phyloP scores from a whole-genome alignment of 2,329 filamentous ascomycete genomes.

The Sordariomycetes sp. region DNA sequence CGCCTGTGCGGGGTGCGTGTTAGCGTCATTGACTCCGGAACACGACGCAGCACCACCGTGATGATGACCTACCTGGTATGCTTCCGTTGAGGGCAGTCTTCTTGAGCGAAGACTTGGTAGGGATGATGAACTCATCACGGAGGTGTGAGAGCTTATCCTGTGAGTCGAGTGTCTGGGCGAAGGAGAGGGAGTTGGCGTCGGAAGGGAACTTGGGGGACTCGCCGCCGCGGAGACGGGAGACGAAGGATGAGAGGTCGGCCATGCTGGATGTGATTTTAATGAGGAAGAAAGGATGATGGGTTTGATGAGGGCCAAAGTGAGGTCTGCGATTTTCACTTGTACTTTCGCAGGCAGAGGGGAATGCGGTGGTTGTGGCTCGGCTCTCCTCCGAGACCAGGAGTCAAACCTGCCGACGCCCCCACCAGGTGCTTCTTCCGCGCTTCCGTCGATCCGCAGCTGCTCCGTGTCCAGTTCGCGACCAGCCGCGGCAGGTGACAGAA shows the following conservation, averaged over 20 bases:
- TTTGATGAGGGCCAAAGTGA: slow-evolving; percentile 1
- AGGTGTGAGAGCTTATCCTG: slow-evolving; percentile 52
- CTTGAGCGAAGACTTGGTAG: slow-evolving; percentile 62
- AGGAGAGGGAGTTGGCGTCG: slow-evolving; percentile 35
- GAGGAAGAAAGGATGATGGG: not conserved
- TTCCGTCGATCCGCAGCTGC: not conserved
- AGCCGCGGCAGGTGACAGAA: too few species aligned
- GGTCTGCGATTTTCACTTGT: not conserved
- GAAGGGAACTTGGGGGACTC: slow-evolving; percentile 33
- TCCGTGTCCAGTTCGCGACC: too few species aligned
- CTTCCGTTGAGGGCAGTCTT: slow-evolving; percentile 46
- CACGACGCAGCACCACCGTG: not conserved
- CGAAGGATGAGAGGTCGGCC: slow-evolving; percentile 27
- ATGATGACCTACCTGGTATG: slow-evolving; percentile 24
- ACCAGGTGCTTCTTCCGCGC: too few species aligned
- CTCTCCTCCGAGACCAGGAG: not conserved
- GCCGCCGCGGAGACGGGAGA: slow-evolving; percentile 31
- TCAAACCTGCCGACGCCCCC: too few species aligned
- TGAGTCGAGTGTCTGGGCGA: slow-evolving; percentile 44
- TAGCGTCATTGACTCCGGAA: not conserved
- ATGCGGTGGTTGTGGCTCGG: not conserved
- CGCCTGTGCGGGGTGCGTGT: not conserved
- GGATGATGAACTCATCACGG: slow-evolving; percentile 67
- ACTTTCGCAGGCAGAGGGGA: not conserved
- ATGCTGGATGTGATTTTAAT: slow-evolving; percentile 16